Percentiles rank a stretch among this genome's conserved stretches.
Evolutionary conservation across 345 rosid genomes (phyloP).

Genomic region (Lepidium sativum): DNA sequence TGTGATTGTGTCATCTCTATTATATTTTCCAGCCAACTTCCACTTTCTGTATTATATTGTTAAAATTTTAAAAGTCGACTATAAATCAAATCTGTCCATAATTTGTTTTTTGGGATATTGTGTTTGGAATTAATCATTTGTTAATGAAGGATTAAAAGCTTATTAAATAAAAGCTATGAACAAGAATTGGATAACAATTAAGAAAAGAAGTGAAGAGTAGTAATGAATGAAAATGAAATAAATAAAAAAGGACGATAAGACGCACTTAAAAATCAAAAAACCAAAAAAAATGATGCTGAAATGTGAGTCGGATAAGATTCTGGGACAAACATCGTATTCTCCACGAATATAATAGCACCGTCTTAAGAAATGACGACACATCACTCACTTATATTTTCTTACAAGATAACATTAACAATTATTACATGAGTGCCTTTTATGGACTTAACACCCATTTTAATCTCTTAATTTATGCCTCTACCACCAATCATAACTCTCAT

Average conservation of each 20-base stretch:
- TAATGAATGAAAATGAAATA: conserved; percentile 11
- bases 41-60: no score
- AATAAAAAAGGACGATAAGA: conserved; percentile 17
- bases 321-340: conserved; percentile 27
- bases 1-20: no score
- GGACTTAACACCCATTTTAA: not conserved
- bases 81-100: no score
- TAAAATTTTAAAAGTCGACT: no score
- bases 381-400: conserved; percentile 3
- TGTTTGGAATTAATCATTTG: no score
- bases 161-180: not conserved
- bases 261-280: conserved; percentile 5
- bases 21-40: no score
- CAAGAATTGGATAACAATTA: not conserved
- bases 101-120: no score
- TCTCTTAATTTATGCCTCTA: not conserved
- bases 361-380: conserved; percentile 10
- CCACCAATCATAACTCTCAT: conserved; percentile 22
- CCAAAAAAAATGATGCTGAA: conserved; percentile 12
- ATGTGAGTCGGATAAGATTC: conserved; percentile 23
- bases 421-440: conserved; percentile 10
- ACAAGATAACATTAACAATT: conserved; percentile 16
- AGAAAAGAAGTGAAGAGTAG: not conserved
- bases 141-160: no score
- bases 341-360: conserved; percentile 25